Percentiles rank a stretch among this genome's conserved stretches.
Conservation (phyloP, 306 rosid species). For the Ochetophila trinervis region DNA sequence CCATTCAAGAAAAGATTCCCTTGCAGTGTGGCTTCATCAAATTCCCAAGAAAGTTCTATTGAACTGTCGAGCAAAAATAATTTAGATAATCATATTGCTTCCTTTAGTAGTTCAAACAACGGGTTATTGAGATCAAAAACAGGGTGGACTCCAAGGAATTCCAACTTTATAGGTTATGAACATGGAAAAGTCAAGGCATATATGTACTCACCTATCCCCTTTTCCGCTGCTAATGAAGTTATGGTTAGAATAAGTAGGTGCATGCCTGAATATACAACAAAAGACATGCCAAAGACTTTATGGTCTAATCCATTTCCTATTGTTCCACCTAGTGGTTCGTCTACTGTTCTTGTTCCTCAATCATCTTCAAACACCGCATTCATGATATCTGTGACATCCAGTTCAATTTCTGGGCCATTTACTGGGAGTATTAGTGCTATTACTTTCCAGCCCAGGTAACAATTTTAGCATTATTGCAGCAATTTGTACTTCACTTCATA, state of each 20-base stretch:
- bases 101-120: slow-evolving; percentile 29
- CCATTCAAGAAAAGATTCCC: slow-evolving; percentile 25
- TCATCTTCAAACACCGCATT: slow-evolving; percentile 61
- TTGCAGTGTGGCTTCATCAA: slow-evolving; percentile 29
- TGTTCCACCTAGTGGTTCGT: slow-evolving; percentile 86
- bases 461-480: slow-evolving; percentile 1
- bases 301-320: slow-evolving; percentile 83
- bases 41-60: slow-evolving; percentile 27
- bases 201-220: slow-evolving; percentile 68
- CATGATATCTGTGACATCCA: slow-evolving; percentile 69
- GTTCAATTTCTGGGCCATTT: slow-evolving; percentile 61
- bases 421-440: slow-evolving; percentile 78
- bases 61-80: slow-evolving; percentile 32
- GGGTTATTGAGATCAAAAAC: slow-evolving; percentile 22
- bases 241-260: slow-evolving; percentile 60
- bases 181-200: slow-evolving; percentile 60
- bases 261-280: slow-evolving; percentile 35
- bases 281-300: slow-evolving; percentile 41
- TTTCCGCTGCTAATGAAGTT: slow-evolving; percentile 57
- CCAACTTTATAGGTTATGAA: slow-evolving; percentile 43
- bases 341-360: slow-evolving; percentile 75
- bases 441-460: slow-evolving; percentile 88
- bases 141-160: slow-evolving; percentile 34
- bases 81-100: slow-evolving; percentile 26
- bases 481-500: background rate